Conservation (phyloP, 495 filamentous ascomycete species). For the Trichoderma reesei region DNA sequence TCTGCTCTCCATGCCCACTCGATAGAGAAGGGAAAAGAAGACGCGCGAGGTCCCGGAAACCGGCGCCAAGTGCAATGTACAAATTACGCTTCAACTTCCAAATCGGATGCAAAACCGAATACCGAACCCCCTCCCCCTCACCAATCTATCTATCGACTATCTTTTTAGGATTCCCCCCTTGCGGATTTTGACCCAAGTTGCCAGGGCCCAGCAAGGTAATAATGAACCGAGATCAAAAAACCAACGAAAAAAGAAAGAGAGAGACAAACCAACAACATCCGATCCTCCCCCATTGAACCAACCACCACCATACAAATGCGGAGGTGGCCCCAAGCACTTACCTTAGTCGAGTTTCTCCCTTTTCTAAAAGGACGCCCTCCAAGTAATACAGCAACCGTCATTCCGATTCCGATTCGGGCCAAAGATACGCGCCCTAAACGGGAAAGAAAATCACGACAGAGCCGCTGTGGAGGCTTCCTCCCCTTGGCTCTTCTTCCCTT, state of each 20-base stretch:
- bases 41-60: no score
- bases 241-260: background rate
- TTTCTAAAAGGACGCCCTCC: no score
- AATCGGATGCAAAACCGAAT: background rate
- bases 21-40: no score
- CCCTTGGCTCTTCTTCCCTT: background rate
- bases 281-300: background rate
- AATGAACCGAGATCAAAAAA: background rate
- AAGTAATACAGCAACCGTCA: no score
- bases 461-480: background rate
- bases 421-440: slow-evolving; percentile 4
- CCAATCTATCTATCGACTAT: no score
- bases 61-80: background rate
- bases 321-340: background rate
- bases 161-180: no score
- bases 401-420: background rate
- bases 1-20: no score
- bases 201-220: background rate
- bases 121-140: no score
- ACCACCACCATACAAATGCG: background rate
- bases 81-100: background rate
- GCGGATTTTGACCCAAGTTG: no score
- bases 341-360: background rate
- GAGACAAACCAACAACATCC: no score
- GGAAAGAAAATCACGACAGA: no score